Conservation (phyloP, 352 stramenopile genomes). For the Albugo laibachii region DNA sequence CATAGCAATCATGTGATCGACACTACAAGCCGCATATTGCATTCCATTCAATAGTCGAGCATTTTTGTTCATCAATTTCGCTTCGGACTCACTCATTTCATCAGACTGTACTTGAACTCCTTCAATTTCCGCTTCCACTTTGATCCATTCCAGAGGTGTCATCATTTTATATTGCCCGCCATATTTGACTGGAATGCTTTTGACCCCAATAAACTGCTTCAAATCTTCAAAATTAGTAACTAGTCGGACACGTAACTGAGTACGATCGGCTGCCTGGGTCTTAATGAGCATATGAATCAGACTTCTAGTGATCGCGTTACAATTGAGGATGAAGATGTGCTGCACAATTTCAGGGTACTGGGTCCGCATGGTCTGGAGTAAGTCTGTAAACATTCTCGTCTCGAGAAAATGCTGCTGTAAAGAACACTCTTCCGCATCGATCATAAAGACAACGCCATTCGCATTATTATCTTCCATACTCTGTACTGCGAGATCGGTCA, state of each 20-base stretch:
- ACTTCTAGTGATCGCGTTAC: constrained; percentile 24
- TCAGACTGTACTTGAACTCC: constrained; percentile 30
- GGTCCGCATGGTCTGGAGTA: constrained; percentile 32
- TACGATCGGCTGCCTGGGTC: constrained; percentile 3
- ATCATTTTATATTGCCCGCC: constrained; percentile 32
- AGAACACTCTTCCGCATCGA: constrained; percentile 34
- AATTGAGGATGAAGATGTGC: constrained; percentile 38
- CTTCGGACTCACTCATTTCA: constrained; percentile 1
- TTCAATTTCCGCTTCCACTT: constrained; percentile 50
- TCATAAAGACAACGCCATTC: constrained; percentile 40
- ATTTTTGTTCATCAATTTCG: constrained; percentile 29
- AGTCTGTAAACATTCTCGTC: constrained; percentile 39
- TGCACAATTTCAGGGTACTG: constrained; percentile 47
- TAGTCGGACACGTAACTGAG: constrained; percentile 5
- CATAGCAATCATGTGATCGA: constrained; percentile 44
- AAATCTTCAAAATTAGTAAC: constrained; percentile 31
- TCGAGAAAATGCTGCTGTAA: constrained; percentile 17
- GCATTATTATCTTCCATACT: constrained; percentile 42
- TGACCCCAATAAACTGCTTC: constrained; percentile 18
- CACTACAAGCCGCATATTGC: constrained; percentile 56
- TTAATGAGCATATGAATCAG: constrained; percentile 35
- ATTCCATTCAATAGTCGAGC: constrained; percentile 46
- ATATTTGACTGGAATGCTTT: constrained; percentile 34
- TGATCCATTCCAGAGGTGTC: constrained; percentile 31
- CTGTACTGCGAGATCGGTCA: constrained; percentile 55